Evolutionary conservation across 176 grass and related monocot genomes (phyloP), one percentile per base, ranked within the genome.

Genomic region (Rhynchospora pubera): DNA sequence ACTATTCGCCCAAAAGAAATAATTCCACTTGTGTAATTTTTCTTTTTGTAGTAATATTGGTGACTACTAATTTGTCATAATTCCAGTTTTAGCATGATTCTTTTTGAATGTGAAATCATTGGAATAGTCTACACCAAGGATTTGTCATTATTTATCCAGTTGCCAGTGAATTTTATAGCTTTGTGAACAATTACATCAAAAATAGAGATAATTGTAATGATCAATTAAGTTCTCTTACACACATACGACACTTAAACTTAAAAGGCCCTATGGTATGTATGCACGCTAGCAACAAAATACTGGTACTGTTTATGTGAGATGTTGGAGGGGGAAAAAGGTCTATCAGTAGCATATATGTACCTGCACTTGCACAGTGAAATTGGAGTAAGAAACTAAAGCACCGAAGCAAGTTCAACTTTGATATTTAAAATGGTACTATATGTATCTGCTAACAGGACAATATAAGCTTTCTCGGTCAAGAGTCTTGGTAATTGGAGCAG

Each of bases 401-500:
- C 34, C 7, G 18, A 22, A 71, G 18, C 14, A 71, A 71, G 63
- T 71, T 70, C 19, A 71, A 71, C 30, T 71, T 46, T 18, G 9
- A 74, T 2, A 51, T 74, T 46, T 6, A 65, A 4, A 22, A 80
- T 42, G 77, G 61, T 80, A 45, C 24, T 80, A 63, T 62, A 62
- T 79, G 34, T 56, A 42, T 57, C 53, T 65, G 19, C 22, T 82
- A 50, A 82, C 28, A 94, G 95, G 88, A 28, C 92, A 98, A 80
- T 43, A 66, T 53, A 94, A 88, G 80, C 84, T 98, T 62, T 98
- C 88, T 5, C 82, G 50, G 53, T 89, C 95, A 6, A 94, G 90
- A 26, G 85, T 98, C 85, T 85, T 98, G 84, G 92, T 98, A 65
- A 89, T 98, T 48, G 95, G 92, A 30, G 95, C 95, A 16, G 95